A percentile compares a stretch with the other conserved stretches of the same genome.
Evolutionary conservation across 2,329 filamentous ascomycete genomes (phyloP).

Genomic region (Aspergillus sojae): DNA sequence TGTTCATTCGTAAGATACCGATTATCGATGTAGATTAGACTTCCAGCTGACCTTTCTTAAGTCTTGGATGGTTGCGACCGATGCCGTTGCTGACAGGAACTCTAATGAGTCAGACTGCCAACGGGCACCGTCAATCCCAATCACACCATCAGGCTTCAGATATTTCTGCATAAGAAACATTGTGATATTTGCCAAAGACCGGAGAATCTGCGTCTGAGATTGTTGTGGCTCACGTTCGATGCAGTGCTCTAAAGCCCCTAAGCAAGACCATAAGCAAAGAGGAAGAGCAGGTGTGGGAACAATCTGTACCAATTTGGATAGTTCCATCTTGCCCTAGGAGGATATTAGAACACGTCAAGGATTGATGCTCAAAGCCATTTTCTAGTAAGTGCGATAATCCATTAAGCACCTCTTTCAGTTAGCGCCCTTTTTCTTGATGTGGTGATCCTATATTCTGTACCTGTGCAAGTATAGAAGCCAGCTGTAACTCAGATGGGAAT

Average conservation of each 20-base stretch:
- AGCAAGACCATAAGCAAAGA: not conserved
- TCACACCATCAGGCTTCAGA: not conserved
- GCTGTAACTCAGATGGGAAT: not conserved
- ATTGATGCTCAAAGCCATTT: not conserved
- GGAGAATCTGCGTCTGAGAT: not conserved
- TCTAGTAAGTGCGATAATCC: not conserved
- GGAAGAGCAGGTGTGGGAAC: not conserved
- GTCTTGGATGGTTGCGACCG: not conserved
- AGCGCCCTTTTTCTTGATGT: not conserved
- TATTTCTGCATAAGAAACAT: not conserved
- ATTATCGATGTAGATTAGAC: not conserved
- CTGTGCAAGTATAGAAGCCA: slow-evolving; percentile 1
- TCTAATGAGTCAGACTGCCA: too few relatives aligned
- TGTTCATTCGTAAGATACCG: not conserved
- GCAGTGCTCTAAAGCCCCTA: not conserved
- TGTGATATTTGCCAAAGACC: not conserved
- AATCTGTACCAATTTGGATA: not conserved
- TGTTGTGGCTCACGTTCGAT: not conserved
- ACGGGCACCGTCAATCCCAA: not conserved
- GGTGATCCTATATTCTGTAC: not conserved
- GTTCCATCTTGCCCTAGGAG: not conserved
- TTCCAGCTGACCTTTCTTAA: not conserved
- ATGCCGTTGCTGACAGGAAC: not conserved
- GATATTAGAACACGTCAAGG: slow-evolving; percentile 13
- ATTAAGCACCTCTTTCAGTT: not conserved